phyloP scores from a whole-genome alignment of 176 grass and related monocot species.

The Phyllostachys edulis region DNA sequence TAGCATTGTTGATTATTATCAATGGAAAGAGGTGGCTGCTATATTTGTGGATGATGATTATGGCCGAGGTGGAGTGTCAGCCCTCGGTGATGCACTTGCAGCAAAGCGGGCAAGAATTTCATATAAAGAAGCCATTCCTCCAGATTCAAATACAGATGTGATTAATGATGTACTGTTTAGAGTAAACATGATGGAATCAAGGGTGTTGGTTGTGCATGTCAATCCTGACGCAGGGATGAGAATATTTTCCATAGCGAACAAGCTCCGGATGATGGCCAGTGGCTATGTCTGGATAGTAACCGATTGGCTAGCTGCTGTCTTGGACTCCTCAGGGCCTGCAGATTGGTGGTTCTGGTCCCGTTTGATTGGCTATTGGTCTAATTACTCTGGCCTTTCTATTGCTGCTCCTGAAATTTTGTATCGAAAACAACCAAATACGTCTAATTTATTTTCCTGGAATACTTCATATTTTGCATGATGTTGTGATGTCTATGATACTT shows the following conservation, averaged over 20 bases:
- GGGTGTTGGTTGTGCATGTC: slow-evolving; percentile 75
- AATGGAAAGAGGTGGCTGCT: slow-evolving; percentile 72
- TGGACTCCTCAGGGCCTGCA: slow-evolving; percentile 53
- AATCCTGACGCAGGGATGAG: slow-evolving; percentile 73
- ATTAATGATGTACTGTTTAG: slow-evolving; percentile 54
- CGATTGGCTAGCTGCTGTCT: slow-evolving; percentile 78
- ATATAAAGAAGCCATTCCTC: slow-evolving; percentile 67
- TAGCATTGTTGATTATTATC: slow-evolving; percentile 68
- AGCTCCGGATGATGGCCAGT: slow-evolving; percentile 53
- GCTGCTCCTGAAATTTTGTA: too few species aligned
- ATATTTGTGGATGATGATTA: slow-evolving; percentile 91
- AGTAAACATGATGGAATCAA: slow-evolving; percentile 86
- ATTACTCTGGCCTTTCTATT: too few species aligned
- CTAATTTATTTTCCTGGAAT: too few species aligned
- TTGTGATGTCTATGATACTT: too few species aligned
- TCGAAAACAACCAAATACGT: too few species aligned
- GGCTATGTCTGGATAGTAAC: slow-evolving; percentile 93
- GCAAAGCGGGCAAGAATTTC: slow-evolving; percentile 60
- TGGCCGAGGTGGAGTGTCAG: slow-evolving; percentile 58
- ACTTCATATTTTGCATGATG: too few species aligned
- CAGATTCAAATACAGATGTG: slow-evolving; percentile 41
- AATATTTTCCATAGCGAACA: slow-evolving; percentile 62
- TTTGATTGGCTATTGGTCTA: too few species aligned
- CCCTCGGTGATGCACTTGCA: slow-evolving; percentile 64
- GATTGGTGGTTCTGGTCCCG: too few species aligned